Evolutionary conservation across 2,329 filamentous ascomycete genomes (phyloP), one percentile per base, ranked within the genome.

Genomic region (Monosporascus sp.): DNA sequence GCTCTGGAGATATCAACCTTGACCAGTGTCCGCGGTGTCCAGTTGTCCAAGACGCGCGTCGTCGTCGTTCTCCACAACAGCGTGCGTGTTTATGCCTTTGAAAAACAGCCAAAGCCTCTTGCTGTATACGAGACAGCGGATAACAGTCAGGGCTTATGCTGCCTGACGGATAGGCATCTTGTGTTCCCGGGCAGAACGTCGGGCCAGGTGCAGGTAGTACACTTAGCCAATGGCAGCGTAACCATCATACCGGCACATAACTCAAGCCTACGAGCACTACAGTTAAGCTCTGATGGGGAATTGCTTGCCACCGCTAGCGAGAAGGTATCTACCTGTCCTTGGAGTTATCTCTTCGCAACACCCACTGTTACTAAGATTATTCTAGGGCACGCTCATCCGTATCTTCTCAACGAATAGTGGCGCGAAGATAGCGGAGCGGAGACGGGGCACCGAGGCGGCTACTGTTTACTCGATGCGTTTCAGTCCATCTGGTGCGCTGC

Each of bases 221-320:
- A 95, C 62, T 72, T 95, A 11, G 76, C 78, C 18, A 90, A 85
- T 0, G 85, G 85, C 48, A 93, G 89, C 62, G 90, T 97, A 58
- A 95, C 88, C 72, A 96, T 99, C 68, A 90, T 97, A 54, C 90
- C 91, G 1, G 94, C 93, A 3, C 94, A 99, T 68, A 85, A 86
- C 5, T 87, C 88, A 1, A 78, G 88, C 0, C 74, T 99, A 18
- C 83, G 88, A 55, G 90, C 91, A 42, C 78, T 99, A 59, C 82
- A 86, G 11, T 74, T 99, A 37, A 96, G 90, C 60, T 79, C 79
- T 0, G 89, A 96, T 65, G 91, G 89, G 3, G 82, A 90, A 48
- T 72, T 95, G 17, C 74, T 97, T 31, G 94, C 92, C 15, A 97
- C 91, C 1, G 93, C 93, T 11, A 96, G 92, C 68, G 89, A 96